These are phyloP conservation scores for Mycena haematopus DNA, from an alignment of 768 basidiomycete species.

Conservation along the genomic window DNA sequence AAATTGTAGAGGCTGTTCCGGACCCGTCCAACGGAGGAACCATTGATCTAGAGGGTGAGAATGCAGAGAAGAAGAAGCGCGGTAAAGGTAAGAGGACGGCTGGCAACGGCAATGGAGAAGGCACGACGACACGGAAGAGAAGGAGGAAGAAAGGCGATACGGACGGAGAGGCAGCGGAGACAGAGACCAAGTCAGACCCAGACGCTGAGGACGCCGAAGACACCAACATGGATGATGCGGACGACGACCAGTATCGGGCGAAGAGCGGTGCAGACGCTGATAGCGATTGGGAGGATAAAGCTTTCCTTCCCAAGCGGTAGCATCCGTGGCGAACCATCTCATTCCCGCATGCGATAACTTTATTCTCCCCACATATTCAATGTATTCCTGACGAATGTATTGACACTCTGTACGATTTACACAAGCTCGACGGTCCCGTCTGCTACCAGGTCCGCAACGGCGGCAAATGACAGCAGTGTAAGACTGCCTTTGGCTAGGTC, in stretches of 20 bases:
- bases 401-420: conserved; percentile 40
- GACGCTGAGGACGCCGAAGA: conserved; percentile 37
- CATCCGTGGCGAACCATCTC: conserved; percentile 25
- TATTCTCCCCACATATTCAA: conserved; percentile 19
- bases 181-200: conserved; percentile 28
- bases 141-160: conserved; percentile 43
- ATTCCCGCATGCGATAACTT: conserved; percentile 24
- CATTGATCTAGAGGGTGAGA: conserved; percentile 71
- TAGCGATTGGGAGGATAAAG: conserved; percentile 52
- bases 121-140: conserved; percentile 49
- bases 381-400: conserved; percentile 32
- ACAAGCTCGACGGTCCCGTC: conserved; percentile 81
- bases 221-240: conserved; percentile 51
- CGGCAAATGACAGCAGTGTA: conserved; percentile 76
- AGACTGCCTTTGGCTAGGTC: conserved; percentile 85
- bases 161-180: conserved; percentile 27
- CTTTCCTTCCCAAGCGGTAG: conserved; percentile 48
- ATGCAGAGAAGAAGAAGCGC: conserved; percentile 65
- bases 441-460: conserved; percentile 75
- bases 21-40: conserved; percentile 89
- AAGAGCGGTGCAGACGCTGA: conserved; percentile 48
- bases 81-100: conserved; percentile 60
- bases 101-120: conserved; percentile 46
- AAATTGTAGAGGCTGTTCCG: conserved; percentile 84
- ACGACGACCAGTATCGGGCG: conserved; percentile 39